phyloP scores from a whole-genome alignment of 306 rosid genomes.

The Sindora glabra region DNA sequence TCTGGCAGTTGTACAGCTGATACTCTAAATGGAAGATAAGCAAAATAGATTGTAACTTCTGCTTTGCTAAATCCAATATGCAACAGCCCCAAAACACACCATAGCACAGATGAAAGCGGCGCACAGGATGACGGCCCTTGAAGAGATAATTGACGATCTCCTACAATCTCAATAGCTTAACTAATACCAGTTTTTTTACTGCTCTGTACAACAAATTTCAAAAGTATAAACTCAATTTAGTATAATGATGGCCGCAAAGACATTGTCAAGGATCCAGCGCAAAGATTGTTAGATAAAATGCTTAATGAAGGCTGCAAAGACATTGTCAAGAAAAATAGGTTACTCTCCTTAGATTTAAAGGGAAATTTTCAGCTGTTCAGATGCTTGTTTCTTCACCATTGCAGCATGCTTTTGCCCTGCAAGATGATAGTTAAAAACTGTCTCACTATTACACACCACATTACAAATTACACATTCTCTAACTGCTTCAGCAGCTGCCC shows the following conservation, averaged over 20 bases:
- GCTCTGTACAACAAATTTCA: not conserved
- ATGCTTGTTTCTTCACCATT: conserved; percentile 22
- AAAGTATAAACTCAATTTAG: not conserved
- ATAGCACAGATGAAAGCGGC: too few species aligned
- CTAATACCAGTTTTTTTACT: not conserved
- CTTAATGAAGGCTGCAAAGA: not conserved
- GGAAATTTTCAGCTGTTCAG: conserved; percentile 5
- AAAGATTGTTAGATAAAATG: not conserved
- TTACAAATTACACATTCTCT: conserved; percentile 32
- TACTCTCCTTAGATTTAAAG: too few species aligned
- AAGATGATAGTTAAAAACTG: conserved; percentile 35
- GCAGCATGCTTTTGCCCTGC: conserved; percentile 42
- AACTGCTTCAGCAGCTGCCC: conserved; percentile 32
- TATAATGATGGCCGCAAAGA: too few species aligned
- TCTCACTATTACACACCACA: conserved; percentile 40
- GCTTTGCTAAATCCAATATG: too few species aligned
- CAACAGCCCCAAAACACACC: too few species aligned
- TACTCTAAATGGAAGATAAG: too few species aligned
- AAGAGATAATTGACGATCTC: too few species aligned
- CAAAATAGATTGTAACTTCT: too few species aligned
- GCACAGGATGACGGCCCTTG: too few species aligned
- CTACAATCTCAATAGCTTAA: not conserved
- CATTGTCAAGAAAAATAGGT: not conserved
- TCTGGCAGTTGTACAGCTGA: too few species aligned
- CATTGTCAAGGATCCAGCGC: not conserved